Evolutionary conservation across 2,329 filamentous ascomycete genomes (phyloP), one percentile per base, ranked within the genome.

Genomic region (Neospermospora avenae): DNA sequence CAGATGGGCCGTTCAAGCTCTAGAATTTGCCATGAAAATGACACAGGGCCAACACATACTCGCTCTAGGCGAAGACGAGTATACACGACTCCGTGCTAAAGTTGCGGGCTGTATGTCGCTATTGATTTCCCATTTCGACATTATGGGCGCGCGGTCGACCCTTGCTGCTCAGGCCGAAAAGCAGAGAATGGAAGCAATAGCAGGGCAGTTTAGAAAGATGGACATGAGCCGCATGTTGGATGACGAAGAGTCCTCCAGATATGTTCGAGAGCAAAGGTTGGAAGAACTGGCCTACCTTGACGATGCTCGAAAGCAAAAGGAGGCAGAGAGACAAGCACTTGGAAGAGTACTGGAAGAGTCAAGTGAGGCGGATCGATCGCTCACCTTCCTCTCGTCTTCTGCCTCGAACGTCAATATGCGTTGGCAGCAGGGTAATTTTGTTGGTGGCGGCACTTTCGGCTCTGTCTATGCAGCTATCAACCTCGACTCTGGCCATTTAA

Each of bases 401-500:
- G 91, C 93, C 14, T 96, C 92, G 22, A 98, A 98, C 72, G 90
- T 98, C 60, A 96, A 91, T 46, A 85, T 98, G 77, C 88, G 95
- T 65, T 99, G 95, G 95, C 95, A 98, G 74, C 95, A 97, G 79
- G 95, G 95, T n/a, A 91, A 96, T 69, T 99, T 96, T 72, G 91
- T 99, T 45, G 95, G 95, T 54, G 93, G 95, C 55, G 95, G 95
- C 67, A 97, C 93, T 0, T 99, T 99, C 75, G 95, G 95, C 63
- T 96, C 93, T 56, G 95, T 99, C 11, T 99, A 99, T 71, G 92
- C 92, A 35, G 95, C 93, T 35, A 96, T 98, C 84, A 97, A 99
- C 72, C 80, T 99, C 55, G 96, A 99, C 76, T 93, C 91, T 25
- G 93, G 93, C 60, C 92, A 96, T 71, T 77, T 98, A 63, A 98